These are phyloP conservation scores for Artemisia annua DNA, from an alignment of 129 eudicot genomes.

Conservation along the genomic window DNA sequence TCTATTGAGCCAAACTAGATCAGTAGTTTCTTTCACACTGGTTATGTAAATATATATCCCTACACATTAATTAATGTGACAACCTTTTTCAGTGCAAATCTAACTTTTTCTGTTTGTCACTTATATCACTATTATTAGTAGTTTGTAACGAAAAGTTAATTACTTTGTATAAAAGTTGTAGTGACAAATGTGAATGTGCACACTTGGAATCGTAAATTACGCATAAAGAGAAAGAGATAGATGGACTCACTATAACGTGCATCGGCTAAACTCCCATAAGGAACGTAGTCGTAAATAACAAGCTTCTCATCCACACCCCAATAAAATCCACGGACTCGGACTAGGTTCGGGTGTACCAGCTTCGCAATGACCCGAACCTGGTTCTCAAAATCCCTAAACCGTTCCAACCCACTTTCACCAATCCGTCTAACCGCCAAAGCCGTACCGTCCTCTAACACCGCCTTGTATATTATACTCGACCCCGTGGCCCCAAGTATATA, in stretches of 20 bases:
- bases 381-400: slow-evolving; percentile 85
- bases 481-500: slow-evolving; percentile 84
- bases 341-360: slow-evolving; percentile 82
- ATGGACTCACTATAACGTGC: slow-evolving; percentile 82
- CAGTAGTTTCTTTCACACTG: no score
- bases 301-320: slow-evolving; percentile 97
- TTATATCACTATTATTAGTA: no score
- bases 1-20: no score
- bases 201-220: slow-evolving; percentile 29
- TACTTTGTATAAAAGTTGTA: not conserved
- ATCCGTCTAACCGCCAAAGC: slow-evolving; percentile 75
- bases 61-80: no score
- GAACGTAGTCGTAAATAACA: slow-evolving; percentile 86
- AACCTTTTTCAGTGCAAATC: no score
- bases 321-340: slow-evolving; percentile 82
- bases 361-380: slow-evolving; percentile 76
- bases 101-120: no score
- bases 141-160: not conserved
- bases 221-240: slow-evolving; percentile 6
- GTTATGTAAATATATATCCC: no score
- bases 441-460: slow-evolving; percentile 83
- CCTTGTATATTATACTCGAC: slow-evolving; percentile 87
- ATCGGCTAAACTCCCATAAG: slow-evolving; percentile 88
- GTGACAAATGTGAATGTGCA: slow-evolving; percentile 6
- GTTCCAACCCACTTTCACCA: slow-evolving; percentile 75